Percentiles rank a stretch among this genome's conserved stretches.
Evolutionary conservation across 1,284 basidiomycete species (phyloP).

Genomic region (Megacollybia platyphylla): DNA sequence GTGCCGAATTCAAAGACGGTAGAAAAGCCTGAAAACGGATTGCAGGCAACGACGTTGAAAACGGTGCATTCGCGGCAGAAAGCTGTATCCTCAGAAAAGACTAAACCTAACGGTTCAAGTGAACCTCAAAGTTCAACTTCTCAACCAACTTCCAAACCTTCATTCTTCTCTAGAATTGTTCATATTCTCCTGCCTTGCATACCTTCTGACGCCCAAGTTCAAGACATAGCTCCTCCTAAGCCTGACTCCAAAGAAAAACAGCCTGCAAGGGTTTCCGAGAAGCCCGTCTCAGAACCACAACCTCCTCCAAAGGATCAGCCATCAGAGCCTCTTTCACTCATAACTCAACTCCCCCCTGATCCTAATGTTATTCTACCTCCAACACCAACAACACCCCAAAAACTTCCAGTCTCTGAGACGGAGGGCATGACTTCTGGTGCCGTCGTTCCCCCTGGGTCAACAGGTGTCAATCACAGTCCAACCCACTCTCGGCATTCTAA

Average conservation of each 20-base stretch:
- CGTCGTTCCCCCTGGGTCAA: conserved; percentile 44
- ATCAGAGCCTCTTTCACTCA: conserved; percentile 5
- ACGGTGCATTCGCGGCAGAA: too few species aligned
- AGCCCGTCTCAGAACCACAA: conserved; percentile 7
- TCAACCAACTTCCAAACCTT: conserved; percentile 14
- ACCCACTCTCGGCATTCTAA: conserved; percentile 13
- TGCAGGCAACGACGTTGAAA: too few species aligned
- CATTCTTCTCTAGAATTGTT: conserved; percentile 32
- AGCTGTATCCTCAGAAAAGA: too few species aligned
- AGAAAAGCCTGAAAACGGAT: too few species aligned
- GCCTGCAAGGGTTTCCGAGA: conserved; percentile 5
- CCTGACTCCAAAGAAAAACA: neutral
- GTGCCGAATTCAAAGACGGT: too few species aligned
- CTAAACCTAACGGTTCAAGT: too few species aligned
- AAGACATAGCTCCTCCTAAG: conserved; percentile 3
- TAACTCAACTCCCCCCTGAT: conserved; percentile 13
- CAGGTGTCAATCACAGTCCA: conserved; percentile 17
- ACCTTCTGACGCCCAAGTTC: conserved; percentile 18
- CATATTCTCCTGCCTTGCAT: conserved; percentile 38
- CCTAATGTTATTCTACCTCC: conserved; percentile 37
- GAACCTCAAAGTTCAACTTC: too few species aligned
- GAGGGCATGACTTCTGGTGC: conserved; percentile 43
- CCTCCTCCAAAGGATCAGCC: conserved; percentile 6
- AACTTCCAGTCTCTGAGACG: conserved; percentile 36
- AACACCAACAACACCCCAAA: conserved; percentile 31